Conservation (phyloP, 129 eudicot genomes). For the Sambucus nigra region DNA sequence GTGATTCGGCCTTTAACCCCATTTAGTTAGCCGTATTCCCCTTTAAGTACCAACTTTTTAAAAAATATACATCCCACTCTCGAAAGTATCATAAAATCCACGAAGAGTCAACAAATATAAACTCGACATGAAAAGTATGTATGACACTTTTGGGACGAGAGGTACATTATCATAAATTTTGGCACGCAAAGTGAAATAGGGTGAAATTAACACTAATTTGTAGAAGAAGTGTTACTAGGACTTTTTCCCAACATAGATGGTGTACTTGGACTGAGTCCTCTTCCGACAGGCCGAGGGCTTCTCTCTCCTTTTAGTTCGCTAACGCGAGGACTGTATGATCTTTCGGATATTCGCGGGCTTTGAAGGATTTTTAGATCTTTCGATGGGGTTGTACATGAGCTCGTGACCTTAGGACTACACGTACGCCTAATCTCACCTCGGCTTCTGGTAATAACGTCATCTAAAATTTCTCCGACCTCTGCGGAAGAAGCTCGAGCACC, state of each 20-base stretch:
- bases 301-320: slow-evolving; percentile 50
- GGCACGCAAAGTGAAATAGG: too few species aligned
- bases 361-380: slow-evolving; percentile 32
- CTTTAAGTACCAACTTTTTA: too few species aligned
- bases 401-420: slow-evolving; percentile 65
- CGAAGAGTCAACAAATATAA: too few species aligned
- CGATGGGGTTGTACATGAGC: slow-evolving; percentile 60
- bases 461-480: slow-evolving; percentile 64
- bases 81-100: too few species aligned
- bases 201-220: background rate
- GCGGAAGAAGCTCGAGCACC: slow-evolving; percentile 41
- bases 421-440: slow-evolving; percentile 78
- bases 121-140: too few species aligned
- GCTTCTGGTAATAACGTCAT: slow-evolving; percentile 80
- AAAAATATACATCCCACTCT: too few species aligned
- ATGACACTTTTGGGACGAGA: too few species aligned
- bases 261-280: slow-evolving; percentile 45
- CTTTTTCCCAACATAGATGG: slow-evolving; percentile 60
- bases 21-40: too few species aligned
- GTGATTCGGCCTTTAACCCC: too few species aligned
- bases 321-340: slow-evolving; percentile 57
- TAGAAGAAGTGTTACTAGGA: slow-evolving; percentile 28
- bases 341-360: slow-evolving; percentile 36
- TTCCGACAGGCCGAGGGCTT: slow-evolving; percentile 45
- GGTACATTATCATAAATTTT: too few species aligned